A percentile compares a stretch with the other conserved stretches of the same genome.
Conservation (phyloP, 2,329 filamentous ascomycete genomes). For the Colletotrichum tropicale region DNA sequence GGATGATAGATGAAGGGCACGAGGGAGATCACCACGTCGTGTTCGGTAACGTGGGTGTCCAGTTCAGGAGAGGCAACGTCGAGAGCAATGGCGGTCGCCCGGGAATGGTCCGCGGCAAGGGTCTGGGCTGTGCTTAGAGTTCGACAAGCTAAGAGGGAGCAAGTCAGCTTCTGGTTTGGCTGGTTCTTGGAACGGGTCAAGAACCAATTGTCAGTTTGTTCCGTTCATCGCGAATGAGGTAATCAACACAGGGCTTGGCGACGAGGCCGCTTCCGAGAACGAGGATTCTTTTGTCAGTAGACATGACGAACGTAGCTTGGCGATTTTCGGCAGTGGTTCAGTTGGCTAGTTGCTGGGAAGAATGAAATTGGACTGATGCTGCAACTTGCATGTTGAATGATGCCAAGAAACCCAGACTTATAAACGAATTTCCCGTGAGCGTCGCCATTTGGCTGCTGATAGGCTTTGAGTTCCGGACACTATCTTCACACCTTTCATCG, state of each 20-base stretch:
- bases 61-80: constrained; percentile 22
- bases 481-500: background rate
- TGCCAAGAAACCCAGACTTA: background rate
- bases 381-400: background rate
- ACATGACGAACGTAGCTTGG: background rate
- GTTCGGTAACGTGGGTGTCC: constrained; percentile 10
- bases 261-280: constrained; percentile 23
- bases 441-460: background rate
- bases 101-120: background rate
- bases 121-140: constrained; percentile 5
- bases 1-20: constrained; percentile 28
- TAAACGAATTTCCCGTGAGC: background rate
- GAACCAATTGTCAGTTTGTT: constrained; percentile 22
- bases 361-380: background rate
- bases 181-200: accelerated
- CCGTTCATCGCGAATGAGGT: constrained; percentile 9
- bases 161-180: background rate
- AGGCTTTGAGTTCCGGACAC: background rate
- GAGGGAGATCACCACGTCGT: constrained; percentile 27
- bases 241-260: constrained; percentile 23
- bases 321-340: background rate
- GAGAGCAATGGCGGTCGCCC: constrained; percentile 13
- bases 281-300: constrained; percentile 17
- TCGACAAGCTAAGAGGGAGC: constrained; percentile 10
- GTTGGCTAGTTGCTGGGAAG: background rate